Evolutionary conservation across 441 rosid genomes (phyloP).

Genomic region (Erysimum cheiri): DNA sequence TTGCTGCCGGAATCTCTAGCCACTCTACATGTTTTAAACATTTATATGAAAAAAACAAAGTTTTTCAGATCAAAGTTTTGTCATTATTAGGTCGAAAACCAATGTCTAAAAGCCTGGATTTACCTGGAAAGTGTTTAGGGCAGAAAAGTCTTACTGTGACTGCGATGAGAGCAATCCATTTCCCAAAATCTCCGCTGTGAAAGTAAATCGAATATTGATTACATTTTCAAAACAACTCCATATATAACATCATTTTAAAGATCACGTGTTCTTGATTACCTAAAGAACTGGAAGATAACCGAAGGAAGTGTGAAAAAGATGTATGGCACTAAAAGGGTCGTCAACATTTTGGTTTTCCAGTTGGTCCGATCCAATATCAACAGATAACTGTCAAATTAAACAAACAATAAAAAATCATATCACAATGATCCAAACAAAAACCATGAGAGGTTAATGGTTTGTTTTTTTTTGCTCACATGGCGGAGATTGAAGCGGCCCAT

Average conservation of each 20-base stretch:
- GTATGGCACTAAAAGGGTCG: constrained; percentile 76
- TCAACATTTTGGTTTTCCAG: constrained; percentile 85
- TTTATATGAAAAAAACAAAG: background rate
- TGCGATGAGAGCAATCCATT: constrained; percentile 75
- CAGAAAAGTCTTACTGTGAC: constrained; percentile 71
- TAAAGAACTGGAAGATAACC: constrained; percentile 61
- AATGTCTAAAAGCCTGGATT: background rate
- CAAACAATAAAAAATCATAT: constrained; percentile 25
- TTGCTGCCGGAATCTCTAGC: constrained; percentile 76
- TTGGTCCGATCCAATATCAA: constrained; percentile 83
- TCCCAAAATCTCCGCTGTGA: constrained; percentile 73
- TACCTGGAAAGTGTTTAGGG: constrained; percentile 67
- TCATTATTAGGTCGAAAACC: background rate
- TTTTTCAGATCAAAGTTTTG: background rate
- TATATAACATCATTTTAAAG: background rate
- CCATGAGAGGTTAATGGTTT: background rate
- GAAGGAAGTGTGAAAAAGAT: constrained; percentile 80
- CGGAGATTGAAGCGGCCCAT: constrained; percentile 79
- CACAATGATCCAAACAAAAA: constrained; percentile 12
- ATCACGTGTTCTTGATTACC: constrained; percentile 50
- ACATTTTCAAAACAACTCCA: background rate
- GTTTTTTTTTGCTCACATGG: constrained; percentile 55
- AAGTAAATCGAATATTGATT: background rate
- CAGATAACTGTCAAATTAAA: constrained; percentile 63
- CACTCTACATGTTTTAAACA: constrained; percentile 50